phyloP scores from a whole-genome alignment of 805 yeast genomes.

The Spathaspora boniae region DNA sequence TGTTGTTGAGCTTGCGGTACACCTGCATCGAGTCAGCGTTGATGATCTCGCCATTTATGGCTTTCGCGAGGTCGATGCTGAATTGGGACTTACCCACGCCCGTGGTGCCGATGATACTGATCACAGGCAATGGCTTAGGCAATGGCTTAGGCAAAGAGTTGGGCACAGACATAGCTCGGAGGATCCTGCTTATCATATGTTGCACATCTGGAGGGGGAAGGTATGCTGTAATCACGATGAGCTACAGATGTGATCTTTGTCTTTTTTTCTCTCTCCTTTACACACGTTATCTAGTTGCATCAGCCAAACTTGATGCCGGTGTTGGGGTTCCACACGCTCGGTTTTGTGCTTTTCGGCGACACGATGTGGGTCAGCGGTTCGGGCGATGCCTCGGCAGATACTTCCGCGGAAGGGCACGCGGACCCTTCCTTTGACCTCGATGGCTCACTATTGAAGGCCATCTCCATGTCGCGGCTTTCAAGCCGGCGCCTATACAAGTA shows the following conservation, averaged over 20 bases:
- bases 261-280: too few relatives aligned
- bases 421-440: background rate
- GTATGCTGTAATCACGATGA: too few relatives aligned
- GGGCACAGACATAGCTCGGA: too few relatives aligned
- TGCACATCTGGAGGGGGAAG: too few relatives aligned
- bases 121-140: constrained; percentile 22
- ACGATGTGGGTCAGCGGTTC: background rate
- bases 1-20: constrained; percentile 66
- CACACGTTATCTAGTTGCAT: too few relatives aligned
- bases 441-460: constrained; percentile 1
- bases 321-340: constrained; percentile 14
- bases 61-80: constrained; percentile 73
- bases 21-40: constrained; percentile 98
- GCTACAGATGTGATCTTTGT: too few relatives aligned
- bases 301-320: constrained; percentile 15
- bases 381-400: background rate
- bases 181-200: too few relatives aligned
- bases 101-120: constrained; percentile 85
- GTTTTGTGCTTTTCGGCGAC: constrained; percentile 7
- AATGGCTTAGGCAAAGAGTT: too few relatives aligned
- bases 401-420: background rate
- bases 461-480: constrained; percentile 52
- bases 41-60: constrained; percentile 80
- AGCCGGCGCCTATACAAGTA: constrained; percentile 50
- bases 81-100: constrained; percentile 95